Base-by-base conservation (phyloP, 306 rosid species). In the Lathyrus tuberosus region DNA sequence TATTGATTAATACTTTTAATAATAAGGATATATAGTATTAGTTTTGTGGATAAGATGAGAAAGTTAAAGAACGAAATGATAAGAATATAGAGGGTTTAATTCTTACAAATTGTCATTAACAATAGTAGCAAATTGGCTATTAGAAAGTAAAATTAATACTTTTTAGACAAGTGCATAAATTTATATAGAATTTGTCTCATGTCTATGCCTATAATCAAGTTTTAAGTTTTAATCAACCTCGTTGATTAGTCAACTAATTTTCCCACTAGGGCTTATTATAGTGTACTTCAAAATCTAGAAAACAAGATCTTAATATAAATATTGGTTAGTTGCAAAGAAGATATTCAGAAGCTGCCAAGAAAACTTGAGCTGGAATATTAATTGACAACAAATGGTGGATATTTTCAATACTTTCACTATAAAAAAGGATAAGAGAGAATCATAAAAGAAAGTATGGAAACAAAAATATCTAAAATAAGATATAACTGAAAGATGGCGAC, bases 371-470 rank as follows among this genome's bases (percentile, higher is more conserved):
- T 57, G 48, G 40, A 14, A 62, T 1, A 70, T 30, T 16, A 70
- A 31, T 43, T 69, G 49, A 62, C 51, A 51, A 69, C 10, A 28
- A 14, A 69, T 31, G 41, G 52, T 76, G 64, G 76, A 62, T 62
- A 42, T 53, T 9, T 11, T 44, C 61, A 15, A 59, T 58, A 43
- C 38, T 20, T 70, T 63, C 62, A 47, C 76, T 53, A 63, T 35
- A 28, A 47, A 8, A 71, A 48, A 40, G 67, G 71, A 77, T 63
- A 65, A 56, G 66, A 71, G 22, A 56, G 77, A 77, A 63, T 77
- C 16, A 63, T 1, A 62, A 76, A 76, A 62, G 4, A 53, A 47
- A 53, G 33, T 57, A 28, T 60, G 69, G 44, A 58, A 67, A 58
- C 69, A 58, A 67, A 67, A 75, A 41, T 35, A 46, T 76, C 37